Percentiles rank a stretch among this genome's conserved stretches.
phyloP scores from a whole-genome alignment of 2,329 filamentous ascomycete genomes.

The Rosellinia necatrix region DNA sequence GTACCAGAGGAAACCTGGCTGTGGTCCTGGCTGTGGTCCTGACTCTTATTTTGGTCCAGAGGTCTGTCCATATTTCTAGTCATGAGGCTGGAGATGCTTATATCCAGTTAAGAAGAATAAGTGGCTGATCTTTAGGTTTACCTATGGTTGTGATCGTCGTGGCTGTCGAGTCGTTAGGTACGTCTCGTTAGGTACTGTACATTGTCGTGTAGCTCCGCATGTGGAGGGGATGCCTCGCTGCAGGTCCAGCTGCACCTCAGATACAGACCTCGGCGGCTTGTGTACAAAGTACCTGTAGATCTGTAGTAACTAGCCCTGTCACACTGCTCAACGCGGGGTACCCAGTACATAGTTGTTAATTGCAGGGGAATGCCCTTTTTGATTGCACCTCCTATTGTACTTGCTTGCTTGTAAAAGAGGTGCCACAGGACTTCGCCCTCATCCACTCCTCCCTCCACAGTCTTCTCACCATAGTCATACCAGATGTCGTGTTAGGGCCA shows the following conservation, averaged over 20 bases:
- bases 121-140: no score
- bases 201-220: no score
- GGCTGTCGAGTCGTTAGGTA: background rate
- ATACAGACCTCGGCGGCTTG: background rate
- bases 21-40: no score
- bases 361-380: conserved; percentile 1
- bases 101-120: background rate
- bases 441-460: conserved; percentile 9
- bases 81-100: background rate
- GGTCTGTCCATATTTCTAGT: no score
- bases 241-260: background rate
- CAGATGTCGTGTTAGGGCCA: conserved; percentile 15
- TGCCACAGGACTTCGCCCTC: background rate
- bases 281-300: background rate
- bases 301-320: background rate
- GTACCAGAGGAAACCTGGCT: no score
- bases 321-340: background rate
- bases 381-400: conserved; percentile 20
- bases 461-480: conserved; percentile 8
- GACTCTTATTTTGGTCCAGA: no score
- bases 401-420: background rate
- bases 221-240: no score
- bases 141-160: background rate
- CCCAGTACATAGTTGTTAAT: background rate
- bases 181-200: background rate